Conservation (phyloP, 140 eudicot genomes). For the Bidens hawaiensis region DNA sequence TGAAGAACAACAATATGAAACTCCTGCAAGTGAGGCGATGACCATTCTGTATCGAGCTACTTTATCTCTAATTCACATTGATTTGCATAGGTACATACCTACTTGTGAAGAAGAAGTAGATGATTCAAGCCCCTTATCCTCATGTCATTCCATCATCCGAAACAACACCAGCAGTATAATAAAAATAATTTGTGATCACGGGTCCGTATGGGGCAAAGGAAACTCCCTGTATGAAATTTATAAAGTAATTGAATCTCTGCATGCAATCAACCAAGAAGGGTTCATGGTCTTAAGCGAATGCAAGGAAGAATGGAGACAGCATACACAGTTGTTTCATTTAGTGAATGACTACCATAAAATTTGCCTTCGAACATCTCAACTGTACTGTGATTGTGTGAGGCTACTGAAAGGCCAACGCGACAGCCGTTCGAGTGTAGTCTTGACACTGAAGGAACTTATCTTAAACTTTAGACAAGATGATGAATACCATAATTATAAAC, state of each 20-base stretch:
- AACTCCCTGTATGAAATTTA: background rate
- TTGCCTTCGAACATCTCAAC: constrained; percentile 4
- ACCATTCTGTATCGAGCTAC: background rate
- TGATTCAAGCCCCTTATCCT: background rate
- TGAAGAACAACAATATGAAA: background rate
- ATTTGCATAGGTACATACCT: background rate
- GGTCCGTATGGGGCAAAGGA: too few species aligned
- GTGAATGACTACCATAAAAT: constrained; percentile 1
- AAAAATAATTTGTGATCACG: background rate
- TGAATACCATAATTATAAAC: background rate
- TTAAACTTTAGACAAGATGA: background rate
- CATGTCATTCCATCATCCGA: background rate
- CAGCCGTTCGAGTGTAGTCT: constrained; percentile 1
- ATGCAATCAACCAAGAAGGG: background rate
- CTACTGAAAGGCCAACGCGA: background rate
- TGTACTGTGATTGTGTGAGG: constrained; percentile 6
- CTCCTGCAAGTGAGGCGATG: background rate
- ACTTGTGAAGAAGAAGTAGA: background rate
- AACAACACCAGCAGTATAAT: background rate
- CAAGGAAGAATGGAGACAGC: background rate
- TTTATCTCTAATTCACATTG: background rate
- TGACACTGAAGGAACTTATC: background rate
- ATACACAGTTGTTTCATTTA: background rate
- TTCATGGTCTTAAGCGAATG: background rate
- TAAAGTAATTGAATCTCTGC: background rate